Conservation (phyloP, 495 filamentous ascomycete species). For the Penicillium bovifimosum region DNA sequence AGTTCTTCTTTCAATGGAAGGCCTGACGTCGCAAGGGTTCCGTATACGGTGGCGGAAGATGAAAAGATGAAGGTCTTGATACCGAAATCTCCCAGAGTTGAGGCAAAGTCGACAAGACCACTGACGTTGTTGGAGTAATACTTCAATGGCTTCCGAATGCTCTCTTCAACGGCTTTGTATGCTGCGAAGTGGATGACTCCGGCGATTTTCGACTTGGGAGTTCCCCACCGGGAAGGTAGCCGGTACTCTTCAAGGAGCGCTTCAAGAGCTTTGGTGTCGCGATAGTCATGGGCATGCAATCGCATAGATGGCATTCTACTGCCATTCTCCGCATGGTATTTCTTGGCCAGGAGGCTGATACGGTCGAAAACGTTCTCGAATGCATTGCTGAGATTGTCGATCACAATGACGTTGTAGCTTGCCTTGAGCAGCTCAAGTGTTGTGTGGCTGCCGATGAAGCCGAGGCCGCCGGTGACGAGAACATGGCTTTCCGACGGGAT, state of each 20-base stretch:
- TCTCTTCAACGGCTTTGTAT: constrained; percentile 53
- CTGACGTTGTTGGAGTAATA: constrained; percentile 65
- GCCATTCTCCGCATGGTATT: constrained; percentile 43
- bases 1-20: constrained; percentile 54
- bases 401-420: constrained; percentile 57
- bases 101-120: constrained; percentile 55
- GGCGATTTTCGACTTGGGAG: constrained; percentile 47
- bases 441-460: constrained; percentile 63
- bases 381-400: constrained; percentile 60
- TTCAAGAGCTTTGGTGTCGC: constrained; percentile 40
- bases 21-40: constrained; percentile 48
- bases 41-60: constrained; percentile 62
- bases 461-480: constrained; percentile 60
- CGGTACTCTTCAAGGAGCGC: constrained; percentile 38
- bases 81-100: constrained; percentile 48
- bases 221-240: constrained; percentile 30
- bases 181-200: constrained; percentile 64
- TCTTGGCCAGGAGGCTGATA: constrained; percentile 44
- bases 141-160: constrained; percentile 47
- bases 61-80: constrained; percentile 65
- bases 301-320: constrained; percentile 46
- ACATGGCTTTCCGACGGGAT: constrained; percentile 38
- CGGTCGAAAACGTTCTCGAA: constrained; percentile 50
- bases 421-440: constrained; percentile 56
- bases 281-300: constrained; percentile 55